These are phyloP conservation scores for Typha latifolia DNA, from an alignment of 176 grass and related monocot genomes.

Conservation along the genomic window DNA sequence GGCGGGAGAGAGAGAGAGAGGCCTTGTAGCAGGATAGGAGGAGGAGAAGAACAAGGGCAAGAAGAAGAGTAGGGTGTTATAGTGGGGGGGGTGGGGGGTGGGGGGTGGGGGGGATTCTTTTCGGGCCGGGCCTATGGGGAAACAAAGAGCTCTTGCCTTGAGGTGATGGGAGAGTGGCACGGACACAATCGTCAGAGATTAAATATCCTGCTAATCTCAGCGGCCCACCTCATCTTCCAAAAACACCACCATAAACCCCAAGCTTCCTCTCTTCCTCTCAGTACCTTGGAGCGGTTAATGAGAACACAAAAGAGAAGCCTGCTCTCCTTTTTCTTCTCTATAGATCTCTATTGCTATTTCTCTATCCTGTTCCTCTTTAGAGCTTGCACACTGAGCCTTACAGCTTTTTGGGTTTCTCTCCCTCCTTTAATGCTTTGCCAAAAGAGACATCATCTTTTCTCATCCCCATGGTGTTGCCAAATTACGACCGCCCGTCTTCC, in stretches of 20 bases:
- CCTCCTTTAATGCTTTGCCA: conserved; percentile 61
- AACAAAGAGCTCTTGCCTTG: not conserved
- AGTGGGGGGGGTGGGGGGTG: not conserved
- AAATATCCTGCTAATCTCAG: conserved; percentile 15
- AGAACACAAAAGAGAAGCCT: too few species aligned
- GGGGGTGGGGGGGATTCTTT: not conserved
- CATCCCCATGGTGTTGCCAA: conserved; percentile 20
- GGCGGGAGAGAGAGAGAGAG: conserved; percentile 7
- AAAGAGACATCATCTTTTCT: conserved; percentile 50
- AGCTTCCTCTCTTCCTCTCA: not conserved
- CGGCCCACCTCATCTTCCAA: conserved; percentile 13
- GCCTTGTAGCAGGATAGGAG: not conserved
- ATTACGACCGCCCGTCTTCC: conserved; percentile 1
- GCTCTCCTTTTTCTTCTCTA: not conserved
- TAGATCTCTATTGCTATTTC: not conserved
- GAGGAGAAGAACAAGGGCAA: not conserved
- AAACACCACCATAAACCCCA: not conserved
- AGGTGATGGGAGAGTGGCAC: conserved; percentile 2
- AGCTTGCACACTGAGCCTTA: conserved; percentile 16
- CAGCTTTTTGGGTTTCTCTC: conserved; percentile 36
- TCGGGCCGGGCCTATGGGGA: conserved; percentile 18
- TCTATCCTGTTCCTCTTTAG: not conserved
- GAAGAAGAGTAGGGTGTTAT: not conserved
- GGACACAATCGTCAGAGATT: conserved; percentile 8
- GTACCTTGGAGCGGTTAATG: too few species aligned